Evolutionary conservation across 164 flowering plant genomes (phyloP).

Genomic region (Nelumbo lutea): DNA sequence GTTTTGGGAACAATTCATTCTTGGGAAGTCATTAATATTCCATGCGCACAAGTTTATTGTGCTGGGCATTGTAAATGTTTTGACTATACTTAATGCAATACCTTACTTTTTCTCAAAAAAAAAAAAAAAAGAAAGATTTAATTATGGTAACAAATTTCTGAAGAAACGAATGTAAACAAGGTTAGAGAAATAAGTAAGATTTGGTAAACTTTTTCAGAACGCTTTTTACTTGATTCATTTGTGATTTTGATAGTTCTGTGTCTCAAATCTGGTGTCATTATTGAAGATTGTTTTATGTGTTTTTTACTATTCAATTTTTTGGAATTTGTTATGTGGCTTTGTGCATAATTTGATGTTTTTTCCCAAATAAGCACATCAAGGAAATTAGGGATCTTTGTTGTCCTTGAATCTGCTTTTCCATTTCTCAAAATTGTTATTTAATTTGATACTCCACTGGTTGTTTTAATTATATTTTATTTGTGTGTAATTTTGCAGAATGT

Average conservation of each 20-base stretch:
- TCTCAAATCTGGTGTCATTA: not conserved
- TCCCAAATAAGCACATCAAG: too few relatives aligned
- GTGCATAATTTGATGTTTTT: too few relatives aligned
- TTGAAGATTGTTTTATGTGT: too few relatives aligned
- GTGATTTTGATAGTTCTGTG: not conserved
- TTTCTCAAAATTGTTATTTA: not conserved
- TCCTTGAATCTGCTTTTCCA: not conserved
- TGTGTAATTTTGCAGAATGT: constrained; percentile 34
- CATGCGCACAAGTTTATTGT: too few relatives aligned
- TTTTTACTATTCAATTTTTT: not conserved
- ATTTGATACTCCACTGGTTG: not conserved
- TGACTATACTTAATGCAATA: too few relatives aligned
- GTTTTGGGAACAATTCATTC: too few relatives aligned
- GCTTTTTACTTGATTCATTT: not conserved
- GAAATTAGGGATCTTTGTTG: not conserved
- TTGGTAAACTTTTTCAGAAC: not conserved
- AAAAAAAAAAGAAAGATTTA: too few relatives aligned
- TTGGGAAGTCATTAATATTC: too few relatives aligned
- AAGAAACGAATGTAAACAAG: too few relatives aligned
- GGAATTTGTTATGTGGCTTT: not conserved
- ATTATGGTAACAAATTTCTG: too few relatives aligned
- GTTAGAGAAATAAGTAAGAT: not conserved
- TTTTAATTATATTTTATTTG: not conserved
- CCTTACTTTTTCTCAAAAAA: too few relatives aligned
- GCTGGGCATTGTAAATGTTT: too few relatives aligned